Evolutionary conservation across 805 yeast genomes (phyloP), one percentile per base, ranked within the genome.

Genomic region (Spathaspora sp.): DNA sequence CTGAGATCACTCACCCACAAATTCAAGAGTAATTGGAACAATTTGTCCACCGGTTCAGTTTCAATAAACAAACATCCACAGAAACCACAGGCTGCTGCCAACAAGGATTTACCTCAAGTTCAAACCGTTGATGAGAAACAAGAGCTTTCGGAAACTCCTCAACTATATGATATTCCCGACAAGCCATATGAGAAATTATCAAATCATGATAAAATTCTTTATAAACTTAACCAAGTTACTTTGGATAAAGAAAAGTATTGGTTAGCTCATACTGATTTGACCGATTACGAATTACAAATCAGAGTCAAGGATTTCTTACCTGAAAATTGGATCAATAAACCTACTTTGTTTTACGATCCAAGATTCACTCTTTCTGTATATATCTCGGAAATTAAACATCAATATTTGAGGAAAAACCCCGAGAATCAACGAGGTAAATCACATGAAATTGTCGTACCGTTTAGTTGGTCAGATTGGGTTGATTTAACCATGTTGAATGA

Each of bases 401-500:
- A 59, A 39, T 38, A 56, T 17, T 16, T 56, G 11, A 55, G 56
- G 23, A 52, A 49, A 19, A 58, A 55, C 39, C 10, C 32, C 42
- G 47, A 52, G 49, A 58, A 56, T 50, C 48, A 53, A 67, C 77
- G 50, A 65, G 81, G 23, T 59, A 58, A 42, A 52, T 60, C 19
- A 53, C 50, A 20, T 46, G 63, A 47, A 51, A 39, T 11, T 43
- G 52, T 11, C 23, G 62, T 69, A 17, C 66, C 72, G 39, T 80
- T 80, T 55, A 72, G 77, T 49, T 80, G 85, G 85, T 68, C 73
- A 9, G 85, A 80, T 54, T 80, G 84, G 84, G 72, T 76, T 8
- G 83, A 80, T 61, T 55, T 79, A 48, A 67, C 78, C 2, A 52
- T 57, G 12, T 60, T 80, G 45, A 75, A 79, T 53, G 50, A 57